phyloP scores from a whole-genome alignment of 1,284 basidiomycete genomes.

The Chiua sp. region DNA sequence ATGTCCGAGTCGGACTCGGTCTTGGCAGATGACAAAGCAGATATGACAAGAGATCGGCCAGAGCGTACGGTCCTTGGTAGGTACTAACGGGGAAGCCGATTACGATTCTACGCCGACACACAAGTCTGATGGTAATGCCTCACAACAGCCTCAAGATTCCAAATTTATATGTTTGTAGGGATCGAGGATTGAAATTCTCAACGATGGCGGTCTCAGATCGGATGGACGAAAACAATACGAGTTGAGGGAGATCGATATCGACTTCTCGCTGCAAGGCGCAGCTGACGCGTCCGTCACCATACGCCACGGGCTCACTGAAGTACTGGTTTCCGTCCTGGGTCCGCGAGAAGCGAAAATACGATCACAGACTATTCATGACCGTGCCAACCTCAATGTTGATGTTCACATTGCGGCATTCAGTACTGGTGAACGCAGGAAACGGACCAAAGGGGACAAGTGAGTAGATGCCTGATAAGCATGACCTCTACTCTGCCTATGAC shows the following conservation, averaged over 20 bases:
- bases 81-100: too few species aligned
- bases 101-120: too few species aligned
- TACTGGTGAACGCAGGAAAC: conserved; percentile 76
- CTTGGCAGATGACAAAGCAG: neutral
- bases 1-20: too few species aligned
- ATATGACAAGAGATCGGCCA: too few species aligned
- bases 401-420: conserved; percentile 88
- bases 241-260: conserved; percentile 82
- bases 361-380: conserved; percentile 79
- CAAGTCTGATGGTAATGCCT: conserved; percentile 16
- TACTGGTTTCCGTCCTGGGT: conserved; percentile 88
- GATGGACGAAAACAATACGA: conserved; percentile 93
- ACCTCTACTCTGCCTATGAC: conserved; percentile 1
- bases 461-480: conserved; percentile 34
- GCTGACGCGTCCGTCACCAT: conserved; percentile 89
- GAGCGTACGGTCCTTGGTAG: too few species aligned
- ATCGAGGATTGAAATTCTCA: conserved; percentile 88
- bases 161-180: conserved; percentile 44
- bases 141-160: neutral
- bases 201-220: conserved; percentile 87
- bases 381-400: conserved; percentile 87
- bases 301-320: conserved; percentile 90
- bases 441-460: conserved; percentile 88
- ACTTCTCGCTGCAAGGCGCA: conserved; percentile 75
- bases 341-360: conserved; percentile 87